Base-by-base conservation (phyloP, 139 green algal species). In the Penium margaritaceum region DNA sequence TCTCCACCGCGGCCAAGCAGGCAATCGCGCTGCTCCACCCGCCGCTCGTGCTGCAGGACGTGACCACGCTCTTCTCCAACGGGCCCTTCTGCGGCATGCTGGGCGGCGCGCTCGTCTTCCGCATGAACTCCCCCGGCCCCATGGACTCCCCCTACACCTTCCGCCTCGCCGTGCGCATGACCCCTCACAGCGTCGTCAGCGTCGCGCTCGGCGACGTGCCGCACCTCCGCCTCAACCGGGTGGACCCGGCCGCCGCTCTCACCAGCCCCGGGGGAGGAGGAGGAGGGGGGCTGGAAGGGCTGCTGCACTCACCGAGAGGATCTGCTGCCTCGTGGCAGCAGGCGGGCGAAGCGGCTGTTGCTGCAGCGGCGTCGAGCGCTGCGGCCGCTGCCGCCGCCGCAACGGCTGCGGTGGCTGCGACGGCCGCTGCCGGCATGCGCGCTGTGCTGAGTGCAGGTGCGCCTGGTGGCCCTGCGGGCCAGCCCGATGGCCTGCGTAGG, bases 21-120 rank as follows among this genome's bases (percentile, higher is more conserved):
- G 29, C 61, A 33, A 70, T 77, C 19, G 24, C 29, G 21, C 36
- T 63, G 21, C 36, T 77, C 7, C 41, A 62, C 57, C 55, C 55
- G 17, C 32, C 46, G 32, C 47, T 77, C 0, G 33, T 58, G 35
- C 47, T 77, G 55, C 70, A 77, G 1, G 70, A 77, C 7, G 61
- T 77, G 5, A 58, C 38, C 2, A 57, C 70, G 39, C 55, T 77
- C 4, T 21, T 77, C 19, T 67, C 41, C 70, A 77, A 71, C 34
- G 70, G 70, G 32, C 70, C 70, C 2, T 77, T 63, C 63, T 77
- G 70, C 34, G 70, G 55, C 34, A 70, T 29, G 12, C 57, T 70
- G 19, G 39, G 37, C 33, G 70, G 70, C 35, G 34, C 70, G 41
- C 54, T 70, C 0, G 34, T 77, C 2, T 55, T 77, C 19, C 55